Conservation (phyloP, 2,329 filamentous ascomycete species). For the Colletotrichum noveboracense region DNA sequence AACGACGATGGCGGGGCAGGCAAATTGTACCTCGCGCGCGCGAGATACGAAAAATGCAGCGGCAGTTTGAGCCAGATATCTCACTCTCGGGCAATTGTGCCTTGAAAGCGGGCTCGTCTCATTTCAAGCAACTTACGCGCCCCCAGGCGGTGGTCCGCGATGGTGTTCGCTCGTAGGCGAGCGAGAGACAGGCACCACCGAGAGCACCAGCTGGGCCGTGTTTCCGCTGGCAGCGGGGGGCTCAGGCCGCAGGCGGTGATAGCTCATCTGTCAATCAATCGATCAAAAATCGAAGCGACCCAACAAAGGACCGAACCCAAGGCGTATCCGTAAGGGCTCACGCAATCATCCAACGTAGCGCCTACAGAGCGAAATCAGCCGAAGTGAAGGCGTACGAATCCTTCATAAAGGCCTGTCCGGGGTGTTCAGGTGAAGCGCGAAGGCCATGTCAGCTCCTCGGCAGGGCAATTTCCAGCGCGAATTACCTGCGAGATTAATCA, state of each 20-base stretch:
- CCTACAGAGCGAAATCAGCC: not conserved
- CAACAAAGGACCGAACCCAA: not conserved
- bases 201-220: not conserved
- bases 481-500: slow-evolving; percentile 12
- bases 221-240: not conserved
- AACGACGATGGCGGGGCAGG: not conserved
- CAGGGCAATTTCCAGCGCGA: slow-evolving; percentile 18
- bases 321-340: not conserved
- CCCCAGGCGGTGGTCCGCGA: not conserved
- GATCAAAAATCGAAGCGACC: not conserved
- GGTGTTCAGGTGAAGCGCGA: slow-evolving; percentile 6
- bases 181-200: not conserved
- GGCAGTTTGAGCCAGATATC: slow-evolving; percentile 2
- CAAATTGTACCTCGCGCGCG: not conserved
- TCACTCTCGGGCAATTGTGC: not conserved
- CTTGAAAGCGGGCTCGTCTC: slow-evolving; percentile 3
- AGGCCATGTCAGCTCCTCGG: not conserved
- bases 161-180: not conserved
- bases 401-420: not conserved
- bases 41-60: not conserved
- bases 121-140: not conserved
- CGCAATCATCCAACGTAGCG: not conserved
- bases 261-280: not conserved
- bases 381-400: not conserved
- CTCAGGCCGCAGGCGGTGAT: not conserved